phyloP scores from a whole-genome alignment of 495 filamentous ascomycete species.

The Hypoxylon trugodes region DNA sequence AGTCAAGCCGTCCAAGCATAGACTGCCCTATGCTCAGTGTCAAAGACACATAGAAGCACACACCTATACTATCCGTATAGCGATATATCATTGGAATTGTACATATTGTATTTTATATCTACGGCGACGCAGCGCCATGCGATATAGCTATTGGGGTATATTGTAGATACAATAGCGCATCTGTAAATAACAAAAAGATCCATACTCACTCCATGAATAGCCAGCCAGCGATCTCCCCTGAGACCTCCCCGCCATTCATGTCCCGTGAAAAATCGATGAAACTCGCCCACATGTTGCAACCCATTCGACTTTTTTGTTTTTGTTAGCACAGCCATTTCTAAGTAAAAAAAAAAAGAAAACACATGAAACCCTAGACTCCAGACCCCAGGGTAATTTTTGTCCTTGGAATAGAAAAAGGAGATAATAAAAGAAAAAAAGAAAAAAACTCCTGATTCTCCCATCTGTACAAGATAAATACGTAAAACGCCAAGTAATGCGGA shows the following conservation, averaged over 20 bases:
- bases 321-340: constrained; percentile 26
- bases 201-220: constrained; percentile 5
- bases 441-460: neutral
- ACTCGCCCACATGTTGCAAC: constrained; percentile 2
- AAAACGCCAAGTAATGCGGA: constrained; percentile 31
- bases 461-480: constrained; percentile 6
- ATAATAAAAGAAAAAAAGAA: neutral
- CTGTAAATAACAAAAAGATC: constrained; percentile 28
- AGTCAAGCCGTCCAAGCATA: neutral
- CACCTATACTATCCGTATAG: neutral
- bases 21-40: neutral
- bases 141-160: constrained; percentile 41
- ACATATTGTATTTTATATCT: constrained; percentile 36
- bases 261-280: neutral
- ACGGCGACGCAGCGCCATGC: constrained; percentile 14
- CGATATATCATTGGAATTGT: constrained; percentile 21
- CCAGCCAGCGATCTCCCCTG: neutral
- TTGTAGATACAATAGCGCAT: constrained; percentile 35
- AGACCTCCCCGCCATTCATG: neutral
- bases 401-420: no score
- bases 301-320: constrained; percentile 15
- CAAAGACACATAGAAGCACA: neutral
- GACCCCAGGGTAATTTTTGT: constrained; percentile 1
- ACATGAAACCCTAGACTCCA: neutral
- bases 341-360: constrained; percentile 3